phyloP scores from a whole-genome alignment of 2,329 filamentous ascomycete genomes.

The Pseudocercospora musae region DNA sequence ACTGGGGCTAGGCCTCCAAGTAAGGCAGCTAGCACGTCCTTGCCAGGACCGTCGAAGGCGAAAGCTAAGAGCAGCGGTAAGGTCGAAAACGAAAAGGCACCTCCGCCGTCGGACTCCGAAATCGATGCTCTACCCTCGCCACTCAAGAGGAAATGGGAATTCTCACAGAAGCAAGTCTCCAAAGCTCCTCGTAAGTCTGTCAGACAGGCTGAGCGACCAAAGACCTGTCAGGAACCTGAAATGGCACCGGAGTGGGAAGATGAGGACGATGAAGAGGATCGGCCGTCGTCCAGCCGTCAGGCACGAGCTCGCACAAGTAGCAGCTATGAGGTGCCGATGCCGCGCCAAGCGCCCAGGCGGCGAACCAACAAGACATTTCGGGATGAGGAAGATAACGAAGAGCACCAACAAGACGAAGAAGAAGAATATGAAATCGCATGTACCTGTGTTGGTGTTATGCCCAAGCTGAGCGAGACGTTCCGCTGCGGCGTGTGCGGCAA shows the following conservation, averaged over 20 bases:
- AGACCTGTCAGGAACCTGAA: background rate
- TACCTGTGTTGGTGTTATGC: slow-evolving; percentile 5
- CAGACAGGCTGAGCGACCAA: background rate
- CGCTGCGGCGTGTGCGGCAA: background rate
- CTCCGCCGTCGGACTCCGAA: background rate
- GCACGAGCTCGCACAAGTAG: background rate
- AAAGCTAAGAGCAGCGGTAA: background rate
- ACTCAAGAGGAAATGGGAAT: background rate
- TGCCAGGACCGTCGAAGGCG: background rate
- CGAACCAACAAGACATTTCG: background rate
- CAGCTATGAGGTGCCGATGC: background rate
- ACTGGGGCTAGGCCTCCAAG: background rate
- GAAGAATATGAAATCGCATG: background rate
- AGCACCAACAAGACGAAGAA: background rate
- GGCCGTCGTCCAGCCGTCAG: background rate
- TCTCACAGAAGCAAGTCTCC: background rate
- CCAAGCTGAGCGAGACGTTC: background rate
- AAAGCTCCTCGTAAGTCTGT: background rate
- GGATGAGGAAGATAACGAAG: background rate
- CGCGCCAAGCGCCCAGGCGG: background rate
- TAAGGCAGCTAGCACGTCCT: background rate
- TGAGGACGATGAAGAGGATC: background rate
- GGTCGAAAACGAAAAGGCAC: background rate
- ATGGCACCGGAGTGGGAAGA: background rate
- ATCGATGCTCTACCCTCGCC: background rate